phyloP scores from a whole-genome alignment of 2,329 filamentous ascomycete species.

The Sporothrix globosa region DNA sequence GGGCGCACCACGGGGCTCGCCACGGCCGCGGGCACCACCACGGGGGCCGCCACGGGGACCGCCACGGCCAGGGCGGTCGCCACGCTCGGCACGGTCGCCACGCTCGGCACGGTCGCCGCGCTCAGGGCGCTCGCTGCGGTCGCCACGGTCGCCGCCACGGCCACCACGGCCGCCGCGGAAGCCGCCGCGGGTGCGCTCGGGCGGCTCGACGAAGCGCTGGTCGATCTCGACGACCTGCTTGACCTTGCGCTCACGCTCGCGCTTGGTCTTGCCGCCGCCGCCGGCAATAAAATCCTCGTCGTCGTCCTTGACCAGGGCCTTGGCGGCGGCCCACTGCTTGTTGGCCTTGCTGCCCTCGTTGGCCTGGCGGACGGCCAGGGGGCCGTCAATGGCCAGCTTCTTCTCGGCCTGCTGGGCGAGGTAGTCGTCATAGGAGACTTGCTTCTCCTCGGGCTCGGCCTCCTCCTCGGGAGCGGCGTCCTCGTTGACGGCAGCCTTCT shows the following conservation, averaged over 20 bases:
- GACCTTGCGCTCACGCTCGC: slow-evolving; percentile 87
- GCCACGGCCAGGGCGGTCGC: slow-evolving; percentile 52
- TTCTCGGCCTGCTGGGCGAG: slow-evolving; percentile 72
- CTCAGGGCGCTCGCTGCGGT: slow-evolving; percentile 46
- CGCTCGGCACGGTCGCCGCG: slow-evolving; percentile 51
- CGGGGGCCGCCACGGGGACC: slow-evolving; percentile 47
- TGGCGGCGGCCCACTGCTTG: slow-evolving; percentile 92
- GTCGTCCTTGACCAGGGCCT: slow-evolving; percentile 67
- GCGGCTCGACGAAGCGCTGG: slow-evolving; percentile 78
- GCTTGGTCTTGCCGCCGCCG: slow-evolving; percentile 74
- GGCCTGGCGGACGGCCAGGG: slow-evolving; percentile 76
- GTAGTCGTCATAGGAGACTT: slow-evolving; percentile 88
- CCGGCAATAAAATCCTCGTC: slow-evolving; percentile 78
- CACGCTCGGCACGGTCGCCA: slow-evolving; percentile 53
- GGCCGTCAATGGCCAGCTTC: slow-evolving; percentile 69
- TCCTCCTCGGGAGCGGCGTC: slow-evolving; percentile 44
- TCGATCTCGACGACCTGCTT: slow-evolving; percentile 91
- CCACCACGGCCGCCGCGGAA: slow-evolving; percentile 52
- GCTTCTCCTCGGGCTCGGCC: slow-evolving; percentile 78
- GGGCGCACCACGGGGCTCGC: slow-evolving; percentile 50
- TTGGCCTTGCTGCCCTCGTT: slow-evolving; percentile 87
- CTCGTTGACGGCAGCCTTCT: slow-evolving; percentile 66
- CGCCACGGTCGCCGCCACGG: slow-evolving; percentile 53
- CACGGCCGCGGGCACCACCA: slow-evolving; percentile 48
- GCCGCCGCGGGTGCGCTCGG: slow-evolving; percentile 55